Percentiles rank a stretch among this genome's conserved stretches.
These are phyloP conservation scores for Xerocomellus dryophilus DNA, from an alignment of 768 basidiomycete species.

Conservation along the genomic window DNA sequence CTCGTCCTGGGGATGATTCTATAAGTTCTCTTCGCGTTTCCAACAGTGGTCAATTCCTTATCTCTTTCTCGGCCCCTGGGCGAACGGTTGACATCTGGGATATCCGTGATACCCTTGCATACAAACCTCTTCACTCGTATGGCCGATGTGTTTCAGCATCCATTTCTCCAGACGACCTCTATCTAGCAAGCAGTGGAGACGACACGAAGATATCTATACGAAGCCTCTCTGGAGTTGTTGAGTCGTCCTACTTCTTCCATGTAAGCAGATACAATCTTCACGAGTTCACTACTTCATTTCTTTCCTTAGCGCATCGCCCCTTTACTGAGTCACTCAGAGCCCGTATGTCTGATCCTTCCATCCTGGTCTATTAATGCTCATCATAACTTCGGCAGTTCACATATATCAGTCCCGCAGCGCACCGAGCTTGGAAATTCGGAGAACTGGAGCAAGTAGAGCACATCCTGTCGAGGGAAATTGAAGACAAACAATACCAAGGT, in stretches of 20 bases:
- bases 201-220: background rate
- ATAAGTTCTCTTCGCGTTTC: slow-evolving; percentile 7
- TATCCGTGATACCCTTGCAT: background rate
- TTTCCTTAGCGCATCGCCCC: background rate
- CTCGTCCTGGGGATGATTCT: background rate
- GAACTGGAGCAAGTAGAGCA: slow-evolving; percentile 4
- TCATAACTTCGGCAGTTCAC: slow-evolving; percentile 1
- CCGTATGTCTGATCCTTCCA: background rate
- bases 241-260: background rate
- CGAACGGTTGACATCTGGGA: slow-evolving; percentile 11
- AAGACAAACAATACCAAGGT: background rate
- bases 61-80: slow-evolving; percentile 6
- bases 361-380: background rate
- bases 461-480: slow-evolving; percentile 11
- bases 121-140: background rate
- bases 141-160: background rate
- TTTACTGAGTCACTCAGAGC: background rate
- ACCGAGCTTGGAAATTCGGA: slow-evolving; percentile 2
- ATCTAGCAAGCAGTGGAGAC: background rate
- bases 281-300: background rate
- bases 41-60: slow-evolving; percentile 2
- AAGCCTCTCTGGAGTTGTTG: background rate
- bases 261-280: background rate
- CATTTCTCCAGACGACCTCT: slow-evolving; percentile 2
- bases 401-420: slow-evolving; percentile 1